Conservation (phyloP, 2,329 filamentous ascomycete species). For the Colletotrichum orchidophilum region DNA sequence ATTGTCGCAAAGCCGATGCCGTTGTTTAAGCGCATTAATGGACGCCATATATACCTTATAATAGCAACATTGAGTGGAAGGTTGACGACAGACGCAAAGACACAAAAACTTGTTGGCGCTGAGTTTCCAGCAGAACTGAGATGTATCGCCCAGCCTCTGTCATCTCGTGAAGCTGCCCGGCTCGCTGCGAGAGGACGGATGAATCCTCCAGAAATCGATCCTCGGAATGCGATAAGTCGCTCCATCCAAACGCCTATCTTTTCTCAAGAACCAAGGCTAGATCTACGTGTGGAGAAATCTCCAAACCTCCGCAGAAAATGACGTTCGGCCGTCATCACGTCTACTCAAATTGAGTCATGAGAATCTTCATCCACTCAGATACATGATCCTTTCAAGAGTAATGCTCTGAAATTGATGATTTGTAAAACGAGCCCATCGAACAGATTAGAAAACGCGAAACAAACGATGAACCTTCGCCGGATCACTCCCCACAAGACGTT, state of each 20-base stretch:
- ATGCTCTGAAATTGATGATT: not conserved
- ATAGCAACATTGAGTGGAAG: too few relatives aligned
- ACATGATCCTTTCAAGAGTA: not conserved
- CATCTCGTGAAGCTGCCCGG: not conserved
- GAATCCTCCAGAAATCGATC: not conserved
- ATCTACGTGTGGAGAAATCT: not conserved
- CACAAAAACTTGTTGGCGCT: not conserved
- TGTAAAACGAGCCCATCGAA: not conserved
- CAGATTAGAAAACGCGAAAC: slow-evolving; percentile 8
- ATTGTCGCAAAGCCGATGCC: too few relatives aligned
- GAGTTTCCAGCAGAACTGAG: not conserved
- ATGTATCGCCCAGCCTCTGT: not conserved
- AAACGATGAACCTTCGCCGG: not conserved
- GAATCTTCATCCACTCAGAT: not conserved
- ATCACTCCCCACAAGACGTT: not conserved
- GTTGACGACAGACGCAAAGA: not conserved
- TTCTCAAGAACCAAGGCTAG: not conserved
- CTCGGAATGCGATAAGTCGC: not conserved
- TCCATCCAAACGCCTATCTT: not conserved
- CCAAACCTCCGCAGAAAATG: not conserved
- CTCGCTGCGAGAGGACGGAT: not conserved
- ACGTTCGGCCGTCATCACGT: not conserved
- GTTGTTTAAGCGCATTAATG: too few relatives aligned
- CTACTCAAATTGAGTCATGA: not conserved
- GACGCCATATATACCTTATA: too few relatives aligned